These are phyloP conservation scores for Cylindrotheca fusiformis DNA, from an alignment of 108 stramenopile species.

Conservation along the genomic window DNA sequence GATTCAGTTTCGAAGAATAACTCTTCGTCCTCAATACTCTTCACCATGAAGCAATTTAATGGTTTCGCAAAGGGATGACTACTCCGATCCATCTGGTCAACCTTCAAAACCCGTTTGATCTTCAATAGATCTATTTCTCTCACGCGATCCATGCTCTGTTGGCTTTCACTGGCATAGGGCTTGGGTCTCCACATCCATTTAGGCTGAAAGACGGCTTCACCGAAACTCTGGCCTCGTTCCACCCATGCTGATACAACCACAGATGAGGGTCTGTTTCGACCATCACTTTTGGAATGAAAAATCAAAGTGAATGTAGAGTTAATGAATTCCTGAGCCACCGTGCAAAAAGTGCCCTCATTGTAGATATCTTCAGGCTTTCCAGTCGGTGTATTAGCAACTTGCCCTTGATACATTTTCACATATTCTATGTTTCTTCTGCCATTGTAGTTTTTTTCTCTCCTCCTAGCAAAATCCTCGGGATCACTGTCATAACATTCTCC, in stretches of 20 bases:
- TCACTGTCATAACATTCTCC: slow-evolving; percentile 45
- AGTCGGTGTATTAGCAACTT: background rate
- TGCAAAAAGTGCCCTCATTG: background rate
- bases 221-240: slow-evolving; percentile 42
- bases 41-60: slow-evolving; percentile 23
- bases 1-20: slow-evolving; percentile 45
- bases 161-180: background rate
- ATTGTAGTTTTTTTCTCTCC: too few relatives aligned
- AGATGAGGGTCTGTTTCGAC: slow-evolving; percentile 7
- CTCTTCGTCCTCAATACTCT: slow-evolving; percentile 23
- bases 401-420: too few relatives aligned
- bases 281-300: slow-evolving; percentile 15
- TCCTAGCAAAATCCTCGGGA: slow-evolving; percentile 43
- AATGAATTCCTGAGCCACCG: slow-evolving; percentile 31
- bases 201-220: slow-evolving; percentile 33
- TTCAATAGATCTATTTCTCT: slow-evolving; percentile 44
- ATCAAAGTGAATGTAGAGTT: slow-evolving; percentile 34
- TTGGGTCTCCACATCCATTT: slow-evolving; percentile 43
- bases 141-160: background rate
- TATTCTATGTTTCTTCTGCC: background rate
- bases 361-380: background rate
- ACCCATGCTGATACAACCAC: slow-evolving; percentile 47
- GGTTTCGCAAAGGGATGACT: slow-evolving; percentile 38
- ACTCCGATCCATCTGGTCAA: slow-evolving; percentile 21
- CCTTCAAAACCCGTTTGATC: slow-evolving; percentile 38